These are phyloP conservation scores for Candida oleophila DNA, from an alignment of 805 yeast genomes.

Conservation along the genomic window DNA sequence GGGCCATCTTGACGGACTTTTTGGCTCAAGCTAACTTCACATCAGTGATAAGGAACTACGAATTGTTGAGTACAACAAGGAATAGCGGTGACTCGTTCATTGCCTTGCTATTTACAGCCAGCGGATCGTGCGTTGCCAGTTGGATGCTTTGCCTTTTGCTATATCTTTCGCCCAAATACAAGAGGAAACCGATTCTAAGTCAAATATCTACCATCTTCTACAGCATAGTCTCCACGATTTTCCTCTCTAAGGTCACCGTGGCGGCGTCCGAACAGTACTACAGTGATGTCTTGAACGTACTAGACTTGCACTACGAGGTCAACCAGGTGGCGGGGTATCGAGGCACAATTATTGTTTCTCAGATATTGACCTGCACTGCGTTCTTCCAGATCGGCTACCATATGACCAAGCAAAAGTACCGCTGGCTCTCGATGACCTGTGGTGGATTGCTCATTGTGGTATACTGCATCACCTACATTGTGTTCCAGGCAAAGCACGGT, in stretches of 20 bases:
- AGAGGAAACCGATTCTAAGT: slow-evolving; percentile 57
- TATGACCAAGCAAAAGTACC: slow-evolving; percentile 28
- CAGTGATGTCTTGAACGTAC: slow-evolving; percentile 52
- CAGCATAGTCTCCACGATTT: slow-evolving; percentile 53
- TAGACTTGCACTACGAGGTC: slow-evolving; percentile 36
- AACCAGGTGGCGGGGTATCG: slow-evolving; percentile 36
- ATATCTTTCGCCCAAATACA: slow-evolving; percentile 46
- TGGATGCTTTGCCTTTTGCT: slow-evolving; percentile 71
- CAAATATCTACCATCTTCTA: slow-evolving; percentile 57
- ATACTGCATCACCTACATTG: slow-evolving; percentile 16
- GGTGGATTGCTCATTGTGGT: slow-evolving; percentile 30
- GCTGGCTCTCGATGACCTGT: slow-evolving; percentile 22
- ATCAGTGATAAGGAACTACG: neutral
- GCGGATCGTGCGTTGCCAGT: slow-evolving; percentile 56
- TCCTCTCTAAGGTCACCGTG: slow-evolving; percentile 45
- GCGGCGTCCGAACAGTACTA: slow-evolving; percentile 51
- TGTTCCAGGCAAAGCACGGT: slow-evolving; percentile 12
- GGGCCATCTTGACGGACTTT: slow-evolving; percentile 2
- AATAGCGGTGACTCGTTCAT: slow-evolving; percentile 43
- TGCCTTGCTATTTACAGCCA: slow-evolving; percentile 50
- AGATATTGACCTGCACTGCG: slow-evolving; percentile 48
- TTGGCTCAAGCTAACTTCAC: neutral
- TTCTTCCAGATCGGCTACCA: slow-evolving; percentile 53
- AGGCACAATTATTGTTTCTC: slow-evolving; percentile 40
- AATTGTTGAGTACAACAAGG: slow-evolving; percentile 7